Base-by-base conservation (phyloP, 2,329 filamentous ascomycete species). In the Tolypocladium cylindrosporum region DNA sequence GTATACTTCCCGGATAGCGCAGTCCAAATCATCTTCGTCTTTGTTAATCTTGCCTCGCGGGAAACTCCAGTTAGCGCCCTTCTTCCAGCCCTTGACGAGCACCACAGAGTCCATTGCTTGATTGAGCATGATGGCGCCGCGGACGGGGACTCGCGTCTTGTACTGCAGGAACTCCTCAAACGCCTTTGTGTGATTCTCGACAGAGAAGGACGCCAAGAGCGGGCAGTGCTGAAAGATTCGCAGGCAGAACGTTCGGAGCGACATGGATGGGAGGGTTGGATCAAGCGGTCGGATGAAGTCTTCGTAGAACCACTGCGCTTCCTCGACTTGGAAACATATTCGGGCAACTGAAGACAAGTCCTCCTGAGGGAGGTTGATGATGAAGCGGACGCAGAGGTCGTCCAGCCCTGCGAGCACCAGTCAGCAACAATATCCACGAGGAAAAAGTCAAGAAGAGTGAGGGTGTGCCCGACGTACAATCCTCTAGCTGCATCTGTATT, bases 231-330 rank as follows among this genome's bases (percentile, higher is more conserved):
- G 87, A 71, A 97, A 97, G 66, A 99, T 95, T 65, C 88, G 85
- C 60, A 96, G 79, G 66, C 90, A 93, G 74, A 99, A 99, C 55
- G 81, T 86, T 64, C 90, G 87, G 40, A 99, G 81, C 52, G 86
- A 85, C 79, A 97, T 88, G 57, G 89, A 91, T 5, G 94, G 94
- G 13, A 99, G 81, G 43, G 82, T 82, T 56, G 91, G 87, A 73
- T 97, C 89, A 62, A 94, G 79, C 43, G 93, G 92, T 54, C 94
- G 90, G 71, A 99, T 91, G 71, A 99, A 99, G 75, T 99, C 94
- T 79, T 99, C 94, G 83, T 99, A 99, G 75, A 96, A 99, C 94
- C 94, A 99, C 85, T 99, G 95, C 67, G 94, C 94, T 75, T 99
- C 95, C 75, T 99, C 94, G 66, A 99, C 89, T 75, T 97, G 92